These are phyloP conservation scores for Globisporangium barbulae DNA, from an alignment of 352 stramenopile genomes.

Conservation along the genomic window DNA sequence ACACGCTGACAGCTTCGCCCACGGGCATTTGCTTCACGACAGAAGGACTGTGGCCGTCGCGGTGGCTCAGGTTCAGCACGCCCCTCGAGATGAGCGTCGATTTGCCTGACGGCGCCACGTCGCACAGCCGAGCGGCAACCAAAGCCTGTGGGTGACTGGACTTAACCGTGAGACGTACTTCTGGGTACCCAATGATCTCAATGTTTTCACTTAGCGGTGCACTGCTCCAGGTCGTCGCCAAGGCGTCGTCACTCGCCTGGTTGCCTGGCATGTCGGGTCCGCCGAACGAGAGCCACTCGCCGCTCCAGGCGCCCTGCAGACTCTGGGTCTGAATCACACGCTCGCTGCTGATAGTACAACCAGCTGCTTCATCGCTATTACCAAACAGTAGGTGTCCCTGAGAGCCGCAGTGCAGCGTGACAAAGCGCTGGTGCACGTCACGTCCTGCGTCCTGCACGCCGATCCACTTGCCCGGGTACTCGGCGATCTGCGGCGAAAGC, in stretches of 20 bases:
- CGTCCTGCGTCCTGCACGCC: slow-evolving; percentile 25
- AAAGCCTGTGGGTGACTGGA: slow-evolving; percentile 35
- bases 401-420: slow-evolving; percentile 27
- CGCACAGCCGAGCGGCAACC: slow-evolving; percentile 36
- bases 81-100: slow-evolving; percentile 43
- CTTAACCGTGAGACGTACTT: slow-evolving; percentile 34
- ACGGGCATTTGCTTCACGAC: slow-evolving; percentile 32
- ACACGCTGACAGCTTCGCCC: slow-evolving; percentile 22
- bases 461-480: slow-evolving; percentile 43
- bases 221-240: slow-evolving; percentile 34
- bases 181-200: slow-evolving; percentile 38
- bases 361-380: background rate
- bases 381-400: slow-evolving; percentile 7
- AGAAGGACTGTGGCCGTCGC: slow-evolving; percentile 29
- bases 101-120: slow-evolving; percentile 38
- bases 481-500: slow-evolving; percentile 28
- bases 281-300: slow-evolving; percentile 52
- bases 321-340: slow-evolving; percentile 24
- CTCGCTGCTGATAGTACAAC: slow-evolving; percentile 5
- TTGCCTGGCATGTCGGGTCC: slow-evolving; percentile 46
- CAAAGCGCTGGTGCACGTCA: slow-evolving; percentile 32
- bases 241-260: slow-evolving; percentile 31
- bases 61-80: slow-evolving; percentile 45
- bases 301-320: slow-evolving; percentile 44
- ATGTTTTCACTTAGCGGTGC: slow-evolving; percentile 16